phyloP scores from a whole-genome alignment of 1,139 yeast species.

The Entelexis sorbosivorans region DNA sequence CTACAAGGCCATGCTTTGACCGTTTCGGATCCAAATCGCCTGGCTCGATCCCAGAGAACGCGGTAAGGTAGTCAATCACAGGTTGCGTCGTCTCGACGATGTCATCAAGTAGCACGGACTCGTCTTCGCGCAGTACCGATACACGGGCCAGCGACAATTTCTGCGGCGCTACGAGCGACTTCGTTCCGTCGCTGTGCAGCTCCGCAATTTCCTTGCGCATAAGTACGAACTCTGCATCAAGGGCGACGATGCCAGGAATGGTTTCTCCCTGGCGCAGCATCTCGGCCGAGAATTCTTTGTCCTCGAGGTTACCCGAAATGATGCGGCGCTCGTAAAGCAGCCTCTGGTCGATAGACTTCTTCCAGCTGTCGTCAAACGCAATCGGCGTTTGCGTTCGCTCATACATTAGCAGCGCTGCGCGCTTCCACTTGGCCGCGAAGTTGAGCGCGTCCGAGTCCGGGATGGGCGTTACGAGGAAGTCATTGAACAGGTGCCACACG shows the following conservation, averaged over 20 bases:
- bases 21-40: slow-evolving; percentile 71
- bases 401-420: slow-evolving; percentile 59
- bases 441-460: slow-evolving; percentile 60
- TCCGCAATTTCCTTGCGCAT: slow-evolving; percentile 72
- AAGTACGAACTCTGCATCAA: slow-evolving; percentile 94
- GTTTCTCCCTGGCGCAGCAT: slow-evolving; percentile 49
- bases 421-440: slow-evolving; percentile 66
- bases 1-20: slow-evolving; percentile 63
- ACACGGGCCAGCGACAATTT: slow-evolving; percentile 75
- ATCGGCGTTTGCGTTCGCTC: slow-evolving; percentile 31
- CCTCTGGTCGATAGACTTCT: slow-evolving; percentile 43
- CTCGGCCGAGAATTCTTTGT: slow-evolving; percentile 46
- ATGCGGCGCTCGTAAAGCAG: slow-evolving; percentile 68
- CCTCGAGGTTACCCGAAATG: slow-evolving; percentile 56
- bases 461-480: slow-evolving; percentile 74
- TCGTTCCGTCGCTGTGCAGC: slow-evolving; percentile 58
- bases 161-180: slow-evolving; percentile 61
- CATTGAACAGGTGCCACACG: slow-evolving; percentile 81
- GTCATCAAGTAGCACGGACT: slow-evolving; percentile 84
- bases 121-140: slow-evolving; percentile 64
- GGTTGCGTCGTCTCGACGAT: slow-evolving; percentile 60
- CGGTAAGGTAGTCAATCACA: slow-evolving; percentile 78
- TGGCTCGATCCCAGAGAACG: slow-evolving; percentile 82
- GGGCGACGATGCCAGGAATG: slow-evolving; percentile 74
- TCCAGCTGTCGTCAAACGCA: slow-evolving; percentile 36